A percentile compares a stretch with the other conserved stretches of the same genome.
Evolutionary conservation across 75 land plant genomes (phyloP).

Genomic region (Cryptomeria japonica): DNA sequence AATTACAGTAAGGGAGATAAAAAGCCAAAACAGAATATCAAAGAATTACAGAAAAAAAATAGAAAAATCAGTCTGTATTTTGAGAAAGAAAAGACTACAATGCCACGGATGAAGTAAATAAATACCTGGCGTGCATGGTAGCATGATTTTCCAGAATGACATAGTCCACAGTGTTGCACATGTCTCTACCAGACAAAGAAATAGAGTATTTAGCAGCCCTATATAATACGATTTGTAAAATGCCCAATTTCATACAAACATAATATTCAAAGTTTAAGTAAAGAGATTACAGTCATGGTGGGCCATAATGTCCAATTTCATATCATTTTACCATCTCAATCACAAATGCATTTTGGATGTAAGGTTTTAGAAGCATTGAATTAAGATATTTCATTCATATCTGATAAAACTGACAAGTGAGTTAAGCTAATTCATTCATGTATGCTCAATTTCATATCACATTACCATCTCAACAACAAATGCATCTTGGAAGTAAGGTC

Average conservation of each 20-base stretch:
- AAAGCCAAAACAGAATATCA: neutral
- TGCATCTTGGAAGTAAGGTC: neutral
- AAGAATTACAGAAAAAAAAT: neutral
- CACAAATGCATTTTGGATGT: neutral
- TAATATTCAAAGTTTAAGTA: neutral
- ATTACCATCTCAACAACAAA: neutral
- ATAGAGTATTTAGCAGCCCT: neutral
- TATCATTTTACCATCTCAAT: neutral
- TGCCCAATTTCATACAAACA: neutral
- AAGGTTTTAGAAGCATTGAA: neutral
- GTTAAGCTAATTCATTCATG: too few relatives aligned
- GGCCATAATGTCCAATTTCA: neutral
- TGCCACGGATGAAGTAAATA: neutral
- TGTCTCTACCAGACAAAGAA: slow-evolving; percentile 57
- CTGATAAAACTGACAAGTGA: neutral
- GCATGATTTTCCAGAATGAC: slow-evolving; percentile 64
- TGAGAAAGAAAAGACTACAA: neutral
- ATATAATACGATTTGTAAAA: neutral
- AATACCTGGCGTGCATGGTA: slow-evolving; percentile 67
- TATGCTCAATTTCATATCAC: neutral
- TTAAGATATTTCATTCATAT: neutral
- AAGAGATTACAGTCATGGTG: neutral
- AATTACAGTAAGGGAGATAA: neutral
- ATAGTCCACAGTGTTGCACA: slow-evolving; percentile 49
- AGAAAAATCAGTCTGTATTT: neutral